Evolutionary conservation across 106 monocot species (phyloP).

Genomic region (Phalaenopsis equestris): DNA sequence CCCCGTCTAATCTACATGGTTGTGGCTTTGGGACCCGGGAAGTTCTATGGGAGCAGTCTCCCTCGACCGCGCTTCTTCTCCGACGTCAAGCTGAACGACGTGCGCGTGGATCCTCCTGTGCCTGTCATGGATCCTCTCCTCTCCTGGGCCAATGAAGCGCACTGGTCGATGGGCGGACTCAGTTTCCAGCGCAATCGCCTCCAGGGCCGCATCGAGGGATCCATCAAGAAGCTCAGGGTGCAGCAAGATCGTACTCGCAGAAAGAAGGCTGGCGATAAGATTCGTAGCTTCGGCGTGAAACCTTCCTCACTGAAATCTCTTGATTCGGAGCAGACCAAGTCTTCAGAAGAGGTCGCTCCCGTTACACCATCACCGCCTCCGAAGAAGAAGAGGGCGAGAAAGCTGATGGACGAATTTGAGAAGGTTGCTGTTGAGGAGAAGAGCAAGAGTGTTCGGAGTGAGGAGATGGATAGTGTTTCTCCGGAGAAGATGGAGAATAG

Average conservation of each 20-base stretch:
- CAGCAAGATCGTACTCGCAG: slow-evolving; percentile 6
- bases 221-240: slow-evolving; percentile 47
- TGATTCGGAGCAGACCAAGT: neutral
- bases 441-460: neutral
- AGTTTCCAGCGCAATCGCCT: slow-evolving; percentile 60
- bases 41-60: slow-evolving; percentile 75
- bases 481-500: neutral
- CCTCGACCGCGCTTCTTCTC: slow-evolving; percentile 64
- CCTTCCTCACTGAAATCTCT: neutral
- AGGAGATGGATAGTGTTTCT: neutral
- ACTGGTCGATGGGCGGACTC: slow-evolving; percentile 92
- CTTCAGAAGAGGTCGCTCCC: neutral
- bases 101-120: slow-evolving; percentile 56
- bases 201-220: slow-evolving; percentile 83
- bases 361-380: neutral
- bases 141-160: slow-evolving; percentile 69
- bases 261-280: neutral
- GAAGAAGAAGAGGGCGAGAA: slow-evolving; percentile 10
- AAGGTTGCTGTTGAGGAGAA: slow-evolving; percentile 1
- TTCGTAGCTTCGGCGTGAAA: neutral
- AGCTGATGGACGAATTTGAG: slow-evolving; percentile 8
- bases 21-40: slow-evolving; percentile 56
- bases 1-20: slow-evolving; percentile 21
- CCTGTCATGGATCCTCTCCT: slow-evolving; percentile 56
- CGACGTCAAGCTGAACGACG: slow-evolving; percentile 29